Evolutionary conservation across 2,329 filamentous ascomycete species (phyloP).

Genomic region (Verticillium tricorpus): DNA sequence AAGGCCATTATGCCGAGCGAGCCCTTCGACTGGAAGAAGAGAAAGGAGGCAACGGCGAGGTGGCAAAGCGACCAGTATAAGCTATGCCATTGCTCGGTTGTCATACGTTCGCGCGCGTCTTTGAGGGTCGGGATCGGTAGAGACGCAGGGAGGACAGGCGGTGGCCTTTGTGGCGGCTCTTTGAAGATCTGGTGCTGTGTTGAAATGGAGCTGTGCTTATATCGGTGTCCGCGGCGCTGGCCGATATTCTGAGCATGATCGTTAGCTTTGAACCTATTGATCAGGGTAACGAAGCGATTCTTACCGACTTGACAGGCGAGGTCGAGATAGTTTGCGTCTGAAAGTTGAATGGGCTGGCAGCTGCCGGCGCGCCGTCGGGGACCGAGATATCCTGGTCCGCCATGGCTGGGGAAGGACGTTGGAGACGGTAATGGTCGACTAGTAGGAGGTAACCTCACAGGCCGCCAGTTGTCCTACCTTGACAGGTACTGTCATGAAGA

Average conservation of each 20-base stretch:
- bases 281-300: not conserved
- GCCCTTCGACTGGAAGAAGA: conserved; percentile 80
- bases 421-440: not conserved
- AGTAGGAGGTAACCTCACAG: not conserved
- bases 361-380: conserved; percentile 20
- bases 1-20: conserved; percentile 88
- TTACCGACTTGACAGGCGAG: conserved; percentile 70
- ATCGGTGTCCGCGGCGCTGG: conserved; percentile 90
- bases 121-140: conserved; percentile 84
- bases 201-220: conserved; percentile 94
- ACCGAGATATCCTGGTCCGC: conserved; percentile 24
- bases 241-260: conserved; percentile 65
- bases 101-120: conserved; percentile 89
- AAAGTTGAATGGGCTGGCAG: conserved; percentile 85
- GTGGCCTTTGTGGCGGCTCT: conserved; percentile 79
- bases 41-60: conserved; percentile 74
- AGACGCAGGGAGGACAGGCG: conserved; percentile 84
- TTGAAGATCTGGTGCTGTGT: conserved; percentile 90
- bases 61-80: conserved; percentile 90
- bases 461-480: not conserved
- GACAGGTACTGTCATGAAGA: not conserved
- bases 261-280: not conserved
- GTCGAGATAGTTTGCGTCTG: conserved; percentile 75
- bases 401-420: conserved; percentile 23
- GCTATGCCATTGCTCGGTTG: conserved; percentile 75